These are phyloP conservation scores for Posidonia australis DNA, from an alignment of 106 monocot species.

Conservation along the genomic window DNA sequence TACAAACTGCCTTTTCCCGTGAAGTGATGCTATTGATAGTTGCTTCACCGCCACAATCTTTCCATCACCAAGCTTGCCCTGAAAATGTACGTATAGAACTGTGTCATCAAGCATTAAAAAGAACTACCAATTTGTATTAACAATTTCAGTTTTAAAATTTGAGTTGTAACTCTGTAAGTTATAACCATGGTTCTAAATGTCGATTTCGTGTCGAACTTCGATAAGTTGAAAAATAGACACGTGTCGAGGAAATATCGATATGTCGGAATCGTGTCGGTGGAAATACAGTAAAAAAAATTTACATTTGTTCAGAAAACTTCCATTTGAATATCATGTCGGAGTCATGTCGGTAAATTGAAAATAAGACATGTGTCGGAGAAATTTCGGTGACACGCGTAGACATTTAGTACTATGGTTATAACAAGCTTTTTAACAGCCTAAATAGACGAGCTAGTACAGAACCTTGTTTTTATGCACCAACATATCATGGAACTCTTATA, in stretches of 20 bases:
- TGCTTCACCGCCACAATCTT: conserved; percentile 6
- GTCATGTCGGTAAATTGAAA: no score
- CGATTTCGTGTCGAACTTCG: no score
- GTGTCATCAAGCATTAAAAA: background rate
- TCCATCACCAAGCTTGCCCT: conserved; percentile 4
- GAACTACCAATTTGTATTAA: background rate
- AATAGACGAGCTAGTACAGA: background rate
- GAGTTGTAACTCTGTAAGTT: background rate
- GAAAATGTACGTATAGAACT: background rate
- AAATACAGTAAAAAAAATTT: no score
- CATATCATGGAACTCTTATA: background rate
- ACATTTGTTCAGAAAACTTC: no score
- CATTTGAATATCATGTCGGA: no score
- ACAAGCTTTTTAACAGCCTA: background rate
- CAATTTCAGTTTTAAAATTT: background rate
- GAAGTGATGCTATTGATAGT: conserved; percentile 1
- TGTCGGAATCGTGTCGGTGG: no score
- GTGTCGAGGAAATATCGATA: no score
- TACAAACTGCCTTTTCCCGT: conserved; percentile 5
- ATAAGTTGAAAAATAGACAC: no score
- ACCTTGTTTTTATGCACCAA: background rate
- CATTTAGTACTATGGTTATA: no score
- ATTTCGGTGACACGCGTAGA: no score
- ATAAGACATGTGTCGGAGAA: no score
- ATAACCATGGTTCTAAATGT: no score